Base-by-base conservation (phyloP, 768 basidiomycete genomes). In the Amanita fuliginea region DNA sequence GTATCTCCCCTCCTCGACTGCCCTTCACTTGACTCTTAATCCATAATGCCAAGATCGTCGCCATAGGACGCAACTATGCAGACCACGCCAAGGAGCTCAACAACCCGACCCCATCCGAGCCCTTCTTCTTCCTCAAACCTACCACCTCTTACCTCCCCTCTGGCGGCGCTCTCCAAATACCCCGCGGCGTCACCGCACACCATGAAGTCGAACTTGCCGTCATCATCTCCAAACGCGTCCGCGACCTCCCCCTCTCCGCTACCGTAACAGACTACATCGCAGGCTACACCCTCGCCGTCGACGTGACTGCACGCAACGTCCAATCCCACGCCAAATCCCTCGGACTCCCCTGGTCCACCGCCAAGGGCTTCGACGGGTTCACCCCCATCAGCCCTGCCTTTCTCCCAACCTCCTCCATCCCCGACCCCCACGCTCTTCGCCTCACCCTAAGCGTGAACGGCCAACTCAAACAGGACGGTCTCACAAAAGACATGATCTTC, bases 131-230 rank as follows among this genome's bases (percentile, higher is more conserved):
- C 72, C 69, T 98, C 22, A 99, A 99, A 67, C 96, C 95, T 6
- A 98, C 96, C 4, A 81, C 85, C 10, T 90, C 86, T 60, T 98
- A 94, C 60, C 60, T 97, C 19, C 59, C 70, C 18, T 78, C 80
- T 13, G 88, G 87, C 0, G 91, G 88, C 1, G 74, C 76, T 32
- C 68, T 98, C 16, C 88, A 97, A 68, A 85, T 97, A 32, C 96
- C 96, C 0, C 66, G 61, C 22, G 94, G 94, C 4, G 75, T 94
- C 32, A 57, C 82, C 3, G 84, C 85, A 18, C 95, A 98, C 57
- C 83, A 98, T 62, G 96, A 98, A 79, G 95, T 99, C 54, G 96
- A 99, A 67, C 87, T 99, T 42, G 96, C 93, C 18, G 80, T 99
- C n/a, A 78, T 99, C 49, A 93, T 99, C 51, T 93, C 93, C 47